A percentile compares a stretch with the other conserved stretches of the same genome.
Evolutionary conservation across 164 flowering plant genomes (phyloP).

Genomic region (Amborella trichopoda): DNA sequence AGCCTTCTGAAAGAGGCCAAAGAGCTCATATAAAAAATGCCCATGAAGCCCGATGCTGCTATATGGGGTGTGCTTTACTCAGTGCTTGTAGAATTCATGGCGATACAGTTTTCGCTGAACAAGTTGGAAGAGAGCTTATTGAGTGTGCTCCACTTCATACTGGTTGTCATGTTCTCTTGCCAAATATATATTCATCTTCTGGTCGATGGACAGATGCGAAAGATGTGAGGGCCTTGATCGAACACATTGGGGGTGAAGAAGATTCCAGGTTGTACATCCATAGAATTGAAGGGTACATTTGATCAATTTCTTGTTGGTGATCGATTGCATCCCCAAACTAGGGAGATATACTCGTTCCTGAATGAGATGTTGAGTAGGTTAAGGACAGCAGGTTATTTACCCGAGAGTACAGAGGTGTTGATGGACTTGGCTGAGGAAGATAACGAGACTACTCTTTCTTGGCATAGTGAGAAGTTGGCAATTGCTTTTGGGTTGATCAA

Average conservation of each 20-base stretch:
- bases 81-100: conserved; percentile 35
- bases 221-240: conserved; percentile 19
- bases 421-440: conserved; percentile 44
- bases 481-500: conserved; percentile 39
- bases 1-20: conserved; percentile 32
- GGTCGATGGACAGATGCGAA: conserved; percentile 35
- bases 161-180: conserved; percentile 33
- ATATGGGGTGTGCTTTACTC: conserved; percentile 41
- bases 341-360: conserved; percentile 25
- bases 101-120: conserved; percentile 25
- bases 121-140: conserved; percentile 19
- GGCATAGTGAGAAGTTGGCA: conserved; percentile 43
- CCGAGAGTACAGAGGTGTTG: conserved; percentile 26
- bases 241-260: conserved; percentile 19
- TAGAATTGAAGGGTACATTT: conserved; percentile 31
- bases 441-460: conserved; percentile 27
- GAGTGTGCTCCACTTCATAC: conserved; percentile 20
- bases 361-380: conserved; percentile 28
- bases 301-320: conserved; percentile 50
- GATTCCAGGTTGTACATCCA: conserved; percentile 40
- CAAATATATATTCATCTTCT: conserved; percentile 31
- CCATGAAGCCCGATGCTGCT: conserved; percentile 27
- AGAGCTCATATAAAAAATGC: conserved; percentile 23
- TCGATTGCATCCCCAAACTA: conserved; percentile 31
- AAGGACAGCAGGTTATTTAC: conserved; percentile 31